phyloP scores from a whole-genome alignment of 495 filamentous ascomycete genomes.

The Annulohypoxylon moriforme region DNA sequence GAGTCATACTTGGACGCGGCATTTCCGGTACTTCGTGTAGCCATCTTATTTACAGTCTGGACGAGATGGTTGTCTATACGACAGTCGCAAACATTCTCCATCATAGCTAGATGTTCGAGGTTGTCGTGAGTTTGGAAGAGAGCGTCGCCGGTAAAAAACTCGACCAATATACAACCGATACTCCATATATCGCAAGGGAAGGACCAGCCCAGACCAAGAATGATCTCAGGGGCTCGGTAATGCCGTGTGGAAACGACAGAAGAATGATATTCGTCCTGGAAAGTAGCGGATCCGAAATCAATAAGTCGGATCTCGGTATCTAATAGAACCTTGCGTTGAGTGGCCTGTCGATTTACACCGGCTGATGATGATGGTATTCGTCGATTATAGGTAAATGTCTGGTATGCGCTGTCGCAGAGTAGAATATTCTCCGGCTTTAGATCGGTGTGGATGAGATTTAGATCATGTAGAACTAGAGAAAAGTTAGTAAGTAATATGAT shows the following conservation, averaged over 20 bases:
- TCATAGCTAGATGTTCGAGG: constrained; percentile 98
- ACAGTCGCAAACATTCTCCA: constrained; percentile 86
- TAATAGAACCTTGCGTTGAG: constrained; percentile 86
- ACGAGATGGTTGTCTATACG: constrained; percentile 82
- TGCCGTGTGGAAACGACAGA: constrained; percentile 96
- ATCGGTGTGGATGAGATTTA: constrained; percentile 98
- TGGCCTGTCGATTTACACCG: constrained; percentile 78
- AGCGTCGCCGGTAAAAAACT: constrained; percentile 98
- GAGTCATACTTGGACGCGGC: constrained; percentile 81
- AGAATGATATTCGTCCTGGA: constrained; percentile 98
- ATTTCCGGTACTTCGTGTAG: constrained; percentile 73
- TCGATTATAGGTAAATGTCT: constrained; percentile 97
- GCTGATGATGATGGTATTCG: constrained; percentile 91
- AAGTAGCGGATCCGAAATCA: constrained; percentile 97
- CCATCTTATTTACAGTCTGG: constrained; percentile 73
- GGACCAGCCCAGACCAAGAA: constrained; percentile 95
- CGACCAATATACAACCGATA: constrained; percentile 98
- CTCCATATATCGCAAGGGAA: constrained; percentile 99
- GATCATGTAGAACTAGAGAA: constrained; percentile 85
- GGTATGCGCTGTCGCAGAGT: constrained; percentile 87
- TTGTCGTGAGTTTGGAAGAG: constrained; percentile 99
- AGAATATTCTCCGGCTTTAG: constrained; percentile 98
- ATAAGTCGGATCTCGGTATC: constrained; percentile 97
- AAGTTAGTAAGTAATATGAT: constrained; percentile 45
- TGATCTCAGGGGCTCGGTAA: constrained; percentile 97